Evolutionary conservation across 768 basidiomycete species (phyloP), one percentile per base, ranked within the genome.

Genomic region (Mycena haematopus): DNA sequence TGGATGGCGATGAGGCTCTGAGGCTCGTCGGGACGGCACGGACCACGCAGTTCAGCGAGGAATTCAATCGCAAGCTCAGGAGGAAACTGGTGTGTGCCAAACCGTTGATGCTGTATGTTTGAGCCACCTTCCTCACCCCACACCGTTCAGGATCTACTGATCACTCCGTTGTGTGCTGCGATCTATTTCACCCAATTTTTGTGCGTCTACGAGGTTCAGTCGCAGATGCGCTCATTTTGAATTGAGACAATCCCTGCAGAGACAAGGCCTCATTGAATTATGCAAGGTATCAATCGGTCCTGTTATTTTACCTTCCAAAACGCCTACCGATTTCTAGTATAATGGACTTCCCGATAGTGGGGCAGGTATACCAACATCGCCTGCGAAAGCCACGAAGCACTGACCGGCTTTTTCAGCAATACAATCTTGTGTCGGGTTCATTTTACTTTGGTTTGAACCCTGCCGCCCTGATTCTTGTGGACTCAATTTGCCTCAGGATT

Each of bases 251-350:
- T 14, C 10, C 40, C 52, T 60, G 6, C 60, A 87, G 87, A 60
- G 89, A 90, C 71, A 90, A 90, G 77, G 88, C 87, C 5, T 84
- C 86, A 14, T 70, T 89, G 40, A 88, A 88, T 70, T 89, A 89
- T 77, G 87, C 88, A n/a, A 87, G 86, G 86, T 82, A 71, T 56
- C 38, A 33, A n/a, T n/a, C n/a, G n/a, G n/a, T n/a, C 10, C 52
- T 31, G 11, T 13, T 17, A 47, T 36, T 4, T 27, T 60, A 14
- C 55, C 47, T 42, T 29, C 40, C 19, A 11, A 11, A 25, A 19
- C 24, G 15, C 33, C 9, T 40, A 62, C 31, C 40, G 24, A 42
- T 25, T 31, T 13, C 45, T 13, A 86, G 85, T 66, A 82, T 89
- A 62, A 88, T 89, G 86, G 84, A 84, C 3, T 78, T 90, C 46